A percentile compares a stretch with the other conserved stretches of the same genome.
These are phyloP conservation scores for Cladosporium colombiae DNA, from an alignment of 2,329 filamentous ascomycete species.

Conservation along the genomic window DNA sequence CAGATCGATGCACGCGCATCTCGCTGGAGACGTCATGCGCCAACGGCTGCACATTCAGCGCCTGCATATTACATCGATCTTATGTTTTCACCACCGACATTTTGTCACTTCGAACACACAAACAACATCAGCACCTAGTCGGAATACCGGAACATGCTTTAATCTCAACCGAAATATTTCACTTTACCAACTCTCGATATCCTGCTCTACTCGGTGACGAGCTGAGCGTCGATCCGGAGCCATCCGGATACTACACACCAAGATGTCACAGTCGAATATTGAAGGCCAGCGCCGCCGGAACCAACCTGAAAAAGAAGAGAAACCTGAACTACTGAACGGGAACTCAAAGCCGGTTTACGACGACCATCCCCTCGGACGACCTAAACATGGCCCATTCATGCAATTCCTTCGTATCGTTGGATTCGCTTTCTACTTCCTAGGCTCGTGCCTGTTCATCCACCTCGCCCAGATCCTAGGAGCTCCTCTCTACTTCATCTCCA, in stretches of 20 bases:
- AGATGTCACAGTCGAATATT: constrained; percentile 16
- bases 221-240: not conserved
- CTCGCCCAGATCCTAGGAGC: constrained; percentile 70
- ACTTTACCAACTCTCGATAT: not conserved
- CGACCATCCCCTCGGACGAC: constrained; percentile 36
- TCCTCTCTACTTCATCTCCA: constrained; percentile 73
- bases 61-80: constrained; percentile 11
- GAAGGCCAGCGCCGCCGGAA: constrained; percentile 18
- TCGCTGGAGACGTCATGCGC: constrained; percentile 5
- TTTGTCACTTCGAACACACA: not conserved
- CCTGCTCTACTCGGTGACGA: not conserved
- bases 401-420: constrained; percentile 47
- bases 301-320: not conserved
- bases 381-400: constrained; percentile 46
- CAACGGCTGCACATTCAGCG: constrained; percentile 10
- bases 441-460: constrained; percentile 50
- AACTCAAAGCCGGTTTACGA: constrained; percentile 11
- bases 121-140: not conserved
- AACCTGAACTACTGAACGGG: not conserved
- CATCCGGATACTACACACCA: constrained; percentile 5
- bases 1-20: not conserved
- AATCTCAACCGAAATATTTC: not conserved
- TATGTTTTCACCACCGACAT: constrained; percentile 1
- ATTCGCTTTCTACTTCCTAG: constrained; percentile 50
- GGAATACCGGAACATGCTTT: not conserved